A percentile compares a stretch with the other conserved stretches of the same genome.
These are phyloP conservation scores for Pseudocercospora musae DNA, from an alignment of 2,329 filamentous ascomycete species.

Conservation along the genomic window DNA sequence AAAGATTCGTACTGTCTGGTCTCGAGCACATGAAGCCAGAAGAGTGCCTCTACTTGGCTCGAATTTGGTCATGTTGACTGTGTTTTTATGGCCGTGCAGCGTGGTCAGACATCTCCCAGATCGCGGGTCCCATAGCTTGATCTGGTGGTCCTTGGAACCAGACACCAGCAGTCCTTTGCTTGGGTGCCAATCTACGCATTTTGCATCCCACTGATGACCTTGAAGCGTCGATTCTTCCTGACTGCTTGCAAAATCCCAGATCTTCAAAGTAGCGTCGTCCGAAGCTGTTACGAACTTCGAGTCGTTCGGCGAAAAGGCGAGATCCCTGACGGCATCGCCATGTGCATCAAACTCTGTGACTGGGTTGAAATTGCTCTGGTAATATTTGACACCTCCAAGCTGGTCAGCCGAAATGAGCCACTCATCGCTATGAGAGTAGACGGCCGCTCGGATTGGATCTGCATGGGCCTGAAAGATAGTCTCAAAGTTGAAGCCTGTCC, in stretches of 20 bases:
- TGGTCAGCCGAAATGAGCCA: conserved; percentile 96
- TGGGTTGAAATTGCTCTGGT: conserved; percentile 99
- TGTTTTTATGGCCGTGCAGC: conserved; percentile 94
- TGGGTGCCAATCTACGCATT: conserved; percentile 96
- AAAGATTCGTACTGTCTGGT: conserved; percentile 89
- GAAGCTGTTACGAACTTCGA: conserved; percentile 94
- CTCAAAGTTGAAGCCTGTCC: conserved; percentile 98
- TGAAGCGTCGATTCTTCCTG: conserved; percentile 77
- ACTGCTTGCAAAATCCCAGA: conserved; percentile 91
- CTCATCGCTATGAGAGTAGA: conserved; percentile 93
- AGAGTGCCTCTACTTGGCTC: conserved; percentile 80
- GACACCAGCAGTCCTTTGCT: conserved; percentile 91
- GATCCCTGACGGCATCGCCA: conserved; percentile 80
- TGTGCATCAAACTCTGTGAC: conserved; percentile 93
- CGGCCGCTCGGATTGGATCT: conserved; percentile 73
- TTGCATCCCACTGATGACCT: conserved; percentile 98
- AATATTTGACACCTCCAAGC: conserved; percentile 94
- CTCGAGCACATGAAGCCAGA: conserved; percentile 86
- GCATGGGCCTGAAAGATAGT: conserved; percentile 99
- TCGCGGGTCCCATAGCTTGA: conserved; percentile 98
- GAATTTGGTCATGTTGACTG: conserved; percentile 88
- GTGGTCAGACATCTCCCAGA: conserved; percentile 87
- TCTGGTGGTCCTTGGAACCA: conserved; percentile 93
- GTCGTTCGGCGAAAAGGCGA: conserved; percentile 91
- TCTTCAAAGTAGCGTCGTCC: conserved; percentile 88